Conservation (phyloP, 305 asterid genomes). For the Fraxinus greggii region DNA sequence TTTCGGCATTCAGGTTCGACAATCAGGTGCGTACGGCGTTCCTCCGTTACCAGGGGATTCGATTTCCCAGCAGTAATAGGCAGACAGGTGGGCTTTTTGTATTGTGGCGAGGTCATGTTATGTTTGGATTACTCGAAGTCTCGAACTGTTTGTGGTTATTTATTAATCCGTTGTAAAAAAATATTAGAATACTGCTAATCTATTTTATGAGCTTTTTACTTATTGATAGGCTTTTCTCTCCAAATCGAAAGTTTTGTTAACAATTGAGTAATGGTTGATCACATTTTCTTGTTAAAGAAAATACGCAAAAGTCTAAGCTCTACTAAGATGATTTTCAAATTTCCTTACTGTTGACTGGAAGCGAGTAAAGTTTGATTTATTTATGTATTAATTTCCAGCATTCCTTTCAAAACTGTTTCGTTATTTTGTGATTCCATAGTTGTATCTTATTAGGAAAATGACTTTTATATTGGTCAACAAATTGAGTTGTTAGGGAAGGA, state of each 20-base stretch:
- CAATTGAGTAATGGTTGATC: neutral
- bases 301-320: neutral
- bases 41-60: constrained; percentile 15
- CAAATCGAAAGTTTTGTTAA: neutral
- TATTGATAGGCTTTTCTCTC: neutral
- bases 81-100: constrained; percentile 28
- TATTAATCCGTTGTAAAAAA: neutral
- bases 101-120: constrained; percentile 1
- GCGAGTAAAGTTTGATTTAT: neutral
- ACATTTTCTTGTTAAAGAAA: neutral
- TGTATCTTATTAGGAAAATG: neutral
- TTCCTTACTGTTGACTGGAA: neutral
- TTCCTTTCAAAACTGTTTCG: neutral
- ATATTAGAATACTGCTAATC: neutral
- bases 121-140: neutral
- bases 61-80: constrained; percentile 23
- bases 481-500: neutral
- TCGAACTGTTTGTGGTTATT: neutral
- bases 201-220: neutral
- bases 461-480: neutral
- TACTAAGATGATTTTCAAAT: neutral
- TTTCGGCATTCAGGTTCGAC: constrained; percentile 32
- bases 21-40: constrained; percentile 34
- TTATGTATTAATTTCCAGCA: neutral
- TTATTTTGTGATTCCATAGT: neutral